These are phyloP conservation scores for Cryphonectria japonica DNA, from an alignment of 2,329 filamentous ascomycete genomes.

Conservation along the genomic window DNA sequence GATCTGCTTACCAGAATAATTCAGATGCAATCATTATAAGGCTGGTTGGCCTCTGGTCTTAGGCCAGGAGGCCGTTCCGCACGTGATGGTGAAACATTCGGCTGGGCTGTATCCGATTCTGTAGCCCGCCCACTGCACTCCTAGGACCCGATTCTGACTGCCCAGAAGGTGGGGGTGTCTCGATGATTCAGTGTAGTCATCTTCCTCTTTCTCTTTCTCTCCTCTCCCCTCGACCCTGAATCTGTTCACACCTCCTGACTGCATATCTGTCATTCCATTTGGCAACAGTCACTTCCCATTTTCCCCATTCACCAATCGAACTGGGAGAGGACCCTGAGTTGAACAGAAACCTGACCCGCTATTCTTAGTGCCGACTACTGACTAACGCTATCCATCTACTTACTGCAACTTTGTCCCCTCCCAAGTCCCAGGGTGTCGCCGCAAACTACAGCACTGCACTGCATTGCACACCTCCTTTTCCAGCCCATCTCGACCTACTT, in stretches of 20 bases:
- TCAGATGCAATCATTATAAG: neutral
- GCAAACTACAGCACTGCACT: slow-evolving; percentile 26
- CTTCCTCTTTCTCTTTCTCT: neutral
- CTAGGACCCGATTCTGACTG: slow-evolving; percentile 1
- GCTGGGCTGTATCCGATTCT: slow-evolving; percentile 18
- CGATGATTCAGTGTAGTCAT: slow-evolving; percentile 13
- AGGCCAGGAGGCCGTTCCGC: neutral
- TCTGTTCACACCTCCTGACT: neutral
- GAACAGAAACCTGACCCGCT: slow-evolving; percentile 7
- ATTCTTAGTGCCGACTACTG: slow-evolving; percentile 27
- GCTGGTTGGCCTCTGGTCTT: neutral
- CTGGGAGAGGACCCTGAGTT: slow-evolving; percentile 16
- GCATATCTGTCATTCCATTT: too few relatives aligned
- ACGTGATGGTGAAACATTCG: slow-evolving; percentile 26
- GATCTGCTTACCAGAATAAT: neutral
- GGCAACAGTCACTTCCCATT: slow-evolving; percentile 4
- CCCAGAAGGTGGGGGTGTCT: neutral
- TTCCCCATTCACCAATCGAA: neutral
- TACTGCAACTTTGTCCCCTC: slow-evolving; percentile 24
- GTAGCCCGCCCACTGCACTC: neutral
- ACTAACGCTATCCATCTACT: slow-evolving; percentile 24
- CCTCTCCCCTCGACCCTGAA: neutral
- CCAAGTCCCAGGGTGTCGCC: slow-evolving; percentile 12
- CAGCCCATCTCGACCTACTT: slow-evolving; percentile 16
- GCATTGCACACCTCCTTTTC: slow-evolving; percentile 30